Percentiles rank a stretch among this genome's conserved stretches.
Evolutionary conservation across 306 rosid species (phyloP).

Genomic region (Corylus americana): DNA sequence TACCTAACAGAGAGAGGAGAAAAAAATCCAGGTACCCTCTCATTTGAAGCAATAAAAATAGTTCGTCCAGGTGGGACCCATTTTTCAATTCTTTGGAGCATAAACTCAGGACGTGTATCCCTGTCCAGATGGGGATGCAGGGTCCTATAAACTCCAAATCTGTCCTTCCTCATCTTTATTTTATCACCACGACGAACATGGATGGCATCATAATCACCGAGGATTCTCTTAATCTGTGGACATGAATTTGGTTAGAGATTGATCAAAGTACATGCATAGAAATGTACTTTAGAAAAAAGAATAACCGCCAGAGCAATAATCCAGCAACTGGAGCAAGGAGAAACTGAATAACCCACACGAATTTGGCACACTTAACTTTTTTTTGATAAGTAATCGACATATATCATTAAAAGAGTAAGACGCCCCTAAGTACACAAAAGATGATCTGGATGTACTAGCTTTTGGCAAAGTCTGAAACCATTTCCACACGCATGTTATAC

Average conservation of each 20-base stretch:
- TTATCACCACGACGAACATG: constrained; percentile 99
- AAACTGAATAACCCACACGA: neutral
- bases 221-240: constrained; percentile 53
- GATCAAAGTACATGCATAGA: neutral
- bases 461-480: neutral
- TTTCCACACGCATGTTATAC: neutral
- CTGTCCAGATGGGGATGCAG: constrained; percentile 93
- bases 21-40: constrained; percentile 85
- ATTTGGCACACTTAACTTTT: neutral
- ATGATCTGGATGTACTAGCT: neutral
- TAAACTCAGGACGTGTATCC: constrained; percentile 86
- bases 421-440: neutral
- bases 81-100: constrained; percentile 67
- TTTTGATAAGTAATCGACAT: too few relatives aligned
- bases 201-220: constrained; percentile 76
- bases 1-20: constrained; percentile 85
- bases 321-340: neutral
- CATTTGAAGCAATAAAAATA: constrained; percentile 90
- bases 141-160: constrained; percentile 73
- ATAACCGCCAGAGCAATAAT: neutral
- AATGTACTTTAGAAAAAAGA: neutral
- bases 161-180: constrained; percentile 88
- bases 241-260: constrained; percentile 22
- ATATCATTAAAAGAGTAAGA: too few relatives aligned
- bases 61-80: constrained; percentile 91